Evolutionary conservation across 1,139 yeast species (phyloP), one percentile per base, ranked within the genome.

Genomic region (Candida sojae): DNA sequence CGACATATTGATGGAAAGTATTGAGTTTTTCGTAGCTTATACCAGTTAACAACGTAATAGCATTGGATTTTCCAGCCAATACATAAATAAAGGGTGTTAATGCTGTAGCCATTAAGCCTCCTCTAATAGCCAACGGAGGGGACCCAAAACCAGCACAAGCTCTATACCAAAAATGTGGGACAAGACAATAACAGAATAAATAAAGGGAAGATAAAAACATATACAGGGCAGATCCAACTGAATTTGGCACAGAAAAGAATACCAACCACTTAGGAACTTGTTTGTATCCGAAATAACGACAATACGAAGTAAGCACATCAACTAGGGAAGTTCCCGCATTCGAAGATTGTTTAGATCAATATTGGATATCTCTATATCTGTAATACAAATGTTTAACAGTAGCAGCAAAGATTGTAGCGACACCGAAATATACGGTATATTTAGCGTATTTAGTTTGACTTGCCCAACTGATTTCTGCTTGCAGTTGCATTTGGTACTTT

Each of bases 71-170:
- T 4, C 86, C 86, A 0, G 83, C 73, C 50, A 81, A 61, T 2
- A 79, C 67, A 50, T 76, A 73, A 29, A 80, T 61, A 55, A 79
- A 78, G 0, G 86, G 86, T 3, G 79, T 69, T 48, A 80, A 65
- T 0, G 84, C 83, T 26, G 77, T 67, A 4, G 82, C 74, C 74
- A 78, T 74, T 35, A 79, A 52, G 2, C 85, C 86, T 1, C 84
- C 68, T 46, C 86, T 62, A 1, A 79, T 75, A 0, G 82, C 83
- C 43, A 82, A 54, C n/a, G 88, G 88, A n/a, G 88, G 85, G 0
- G 84, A 71, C 0, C 88, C 88, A 62, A 83, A 82, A 0, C 80
- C 82, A 5, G 63, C 45, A 59, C 88, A 83, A 0, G 68, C 79
- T 53, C 87, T 64, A 56, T 79, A 79, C 77, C 81, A 82, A 47